Evolutionary conservation across 164 flowering plant species (phyloP).

Genomic region (Taxillus chinensis): DNA sequence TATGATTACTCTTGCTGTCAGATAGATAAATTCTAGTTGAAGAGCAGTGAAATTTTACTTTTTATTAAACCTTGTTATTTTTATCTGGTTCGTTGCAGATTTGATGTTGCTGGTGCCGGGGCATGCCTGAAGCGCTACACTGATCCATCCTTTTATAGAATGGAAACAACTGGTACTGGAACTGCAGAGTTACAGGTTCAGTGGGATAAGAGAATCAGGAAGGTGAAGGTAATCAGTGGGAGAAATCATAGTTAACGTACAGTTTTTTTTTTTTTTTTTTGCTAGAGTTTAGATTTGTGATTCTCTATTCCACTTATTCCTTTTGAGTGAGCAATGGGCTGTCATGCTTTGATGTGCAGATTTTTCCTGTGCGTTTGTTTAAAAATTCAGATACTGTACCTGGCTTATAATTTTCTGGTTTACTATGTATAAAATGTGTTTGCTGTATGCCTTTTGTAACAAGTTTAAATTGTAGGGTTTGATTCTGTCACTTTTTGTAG

Average conservation of each 20-base stretch:
- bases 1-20: conserved; percentile 24
- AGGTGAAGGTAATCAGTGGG: conserved; percentile 50
- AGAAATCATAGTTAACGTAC: background rate
- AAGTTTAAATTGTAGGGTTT: no score
- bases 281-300: no score
- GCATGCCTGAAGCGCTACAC: conserved; percentile 93
- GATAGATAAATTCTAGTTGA: background rate
- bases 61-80: background rate
- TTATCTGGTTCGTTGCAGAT: conserved; percentile 30
- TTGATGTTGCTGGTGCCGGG: conserved; percentile 98
- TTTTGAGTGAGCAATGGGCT: no score
- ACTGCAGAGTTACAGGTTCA: conserved; percentile 24
- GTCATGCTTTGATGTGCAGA: no score
- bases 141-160: conserved; percentile 87
- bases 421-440: no score
- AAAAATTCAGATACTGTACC: no score
- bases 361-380: no score
- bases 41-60: background rate
- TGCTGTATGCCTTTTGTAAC: no score
- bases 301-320: no score
- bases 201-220: conserved; percentile 65
- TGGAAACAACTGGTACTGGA: conserved; percentile 32
- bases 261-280: background rate
- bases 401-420: no score
- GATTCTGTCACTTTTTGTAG: no score